Evolutionary conservation across 192 early-diverging fungal genomes (phyloP).

Genomic region (Backusella mclennaniae): DNA sequence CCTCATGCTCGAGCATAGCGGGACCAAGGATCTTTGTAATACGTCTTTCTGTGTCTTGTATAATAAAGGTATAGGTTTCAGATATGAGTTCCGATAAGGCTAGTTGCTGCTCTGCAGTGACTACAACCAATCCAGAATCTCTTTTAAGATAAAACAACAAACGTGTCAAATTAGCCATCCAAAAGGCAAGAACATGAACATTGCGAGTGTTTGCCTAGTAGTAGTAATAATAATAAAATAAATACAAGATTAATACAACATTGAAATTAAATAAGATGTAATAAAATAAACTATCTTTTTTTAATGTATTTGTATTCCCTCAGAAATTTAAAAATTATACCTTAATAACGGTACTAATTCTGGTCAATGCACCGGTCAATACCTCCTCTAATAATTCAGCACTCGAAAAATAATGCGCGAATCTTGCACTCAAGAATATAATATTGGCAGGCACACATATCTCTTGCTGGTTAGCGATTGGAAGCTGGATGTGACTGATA

Average conservation of each 20-base stretch:
- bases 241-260: background rate
- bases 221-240: background rate
- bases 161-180: slow-evolving; percentile 84
- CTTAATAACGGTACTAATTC: slow-evolving; percentile 57
- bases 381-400: slow-evolving; percentile 73
- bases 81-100: slow-evolving; percentile 76
- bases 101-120: slow-evolving; percentile 71
- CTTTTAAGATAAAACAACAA: slow-evolving; percentile 87
- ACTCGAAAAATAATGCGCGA: slow-evolving; percentile 81
- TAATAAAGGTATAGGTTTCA: slow-evolving; percentile 65
- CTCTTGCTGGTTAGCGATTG: slow-evolving; percentile 58
- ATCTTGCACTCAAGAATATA: slow-evolving; percentile 86
- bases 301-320: background rate
- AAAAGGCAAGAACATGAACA: slow-evolving; percentile 67
- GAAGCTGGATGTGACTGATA: slow-evolving; percentile 63
- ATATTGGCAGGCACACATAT: slow-evolving; percentile 81
- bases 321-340: slow-evolving; percentile 29
- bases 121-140: slow-evolving; percentile 70
- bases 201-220: slow-evolving; percentile 51
- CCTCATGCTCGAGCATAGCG: slow-evolving; percentile 68
- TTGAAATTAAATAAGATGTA: background rate
- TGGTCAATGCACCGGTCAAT: slow-evolving; percentile 54
- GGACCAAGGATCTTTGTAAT: slow-evolving; percentile 61
- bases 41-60: slow-evolving; percentile 62
- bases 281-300: background rate